Evolutionary conservation across 306 rosid species (phyloP).

Genomic region (Canavalia ensiformis): DNA sequence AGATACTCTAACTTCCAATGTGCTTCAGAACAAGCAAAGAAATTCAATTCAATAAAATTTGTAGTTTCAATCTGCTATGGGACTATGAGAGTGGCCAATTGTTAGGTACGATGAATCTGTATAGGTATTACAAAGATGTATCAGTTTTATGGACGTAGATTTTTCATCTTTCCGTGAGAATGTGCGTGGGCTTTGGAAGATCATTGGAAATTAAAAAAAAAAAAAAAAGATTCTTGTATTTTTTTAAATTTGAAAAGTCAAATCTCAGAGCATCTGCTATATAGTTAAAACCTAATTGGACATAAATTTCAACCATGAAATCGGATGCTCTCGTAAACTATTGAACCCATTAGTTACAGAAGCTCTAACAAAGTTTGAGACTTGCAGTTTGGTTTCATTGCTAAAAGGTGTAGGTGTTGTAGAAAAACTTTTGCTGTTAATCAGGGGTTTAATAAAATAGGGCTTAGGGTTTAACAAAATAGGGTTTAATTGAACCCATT

Average conservation of each 20-base stretch:
- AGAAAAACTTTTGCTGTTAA: not conserved
- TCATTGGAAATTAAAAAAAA: not conserved
- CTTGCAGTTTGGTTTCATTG: not conserved
- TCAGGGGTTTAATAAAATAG: constrained; percentile 23
- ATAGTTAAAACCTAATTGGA: constrained; percentile 18
- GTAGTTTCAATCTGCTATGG: constrained; percentile 28
- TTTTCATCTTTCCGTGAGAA: constrained; percentile 36
- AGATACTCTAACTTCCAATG: constrained; percentile 26
- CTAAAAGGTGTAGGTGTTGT: constrained; percentile 14
- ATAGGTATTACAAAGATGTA: constrained; percentile 38
- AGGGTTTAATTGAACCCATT: constrained; percentile 32
- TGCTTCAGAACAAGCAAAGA: constrained; percentile 36
- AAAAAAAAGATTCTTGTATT: constrained; percentile 21
- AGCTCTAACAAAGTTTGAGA: constrained; percentile 9
- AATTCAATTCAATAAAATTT: constrained; percentile 14
- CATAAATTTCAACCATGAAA: constrained; percentile 24
- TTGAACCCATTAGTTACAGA: constrained; percentile 16
- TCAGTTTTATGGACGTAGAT: not conserved
- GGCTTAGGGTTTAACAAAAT: constrained; percentile 29
- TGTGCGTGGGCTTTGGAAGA: not conserved
- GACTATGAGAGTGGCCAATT: constrained; percentile 18
- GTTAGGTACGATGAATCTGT: constrained; percentile 17
- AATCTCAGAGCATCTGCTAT: not conserved
- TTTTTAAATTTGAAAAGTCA: constrained; percentile 28
- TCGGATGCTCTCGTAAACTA: not conserved